Conservation (phyloP, 306 rosid genomes). For the Inga laurina region DNA sequence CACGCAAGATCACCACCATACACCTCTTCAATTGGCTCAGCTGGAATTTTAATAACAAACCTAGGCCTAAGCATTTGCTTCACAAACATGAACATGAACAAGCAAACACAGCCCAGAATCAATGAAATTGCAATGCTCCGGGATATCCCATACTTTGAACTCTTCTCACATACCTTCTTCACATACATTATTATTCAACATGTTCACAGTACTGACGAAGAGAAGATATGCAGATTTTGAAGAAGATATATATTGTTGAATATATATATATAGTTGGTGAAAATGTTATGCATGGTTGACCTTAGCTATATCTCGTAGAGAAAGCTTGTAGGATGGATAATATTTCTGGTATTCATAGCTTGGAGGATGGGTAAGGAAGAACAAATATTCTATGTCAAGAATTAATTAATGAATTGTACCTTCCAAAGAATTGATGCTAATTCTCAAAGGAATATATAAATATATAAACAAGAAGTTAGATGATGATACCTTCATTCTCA, state of each 20-base stretch:
- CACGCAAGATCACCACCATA: slow-evolving; percentile 53
- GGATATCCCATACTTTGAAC: slow-evolving; percentile 21
- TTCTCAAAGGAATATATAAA: background rate
- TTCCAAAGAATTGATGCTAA: background rate
- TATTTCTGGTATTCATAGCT: background rate
- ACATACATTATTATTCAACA: background rate
- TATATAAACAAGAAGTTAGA: background rate
- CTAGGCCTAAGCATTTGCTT: background rate
- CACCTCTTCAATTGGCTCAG: slow-evolving; percentile 37
- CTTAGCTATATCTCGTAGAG: background rate
- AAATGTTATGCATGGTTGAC: background rate
- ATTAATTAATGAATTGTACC: background rate
- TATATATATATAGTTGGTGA: background rate
- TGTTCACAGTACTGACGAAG: background rate
- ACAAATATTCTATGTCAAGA: background rate
- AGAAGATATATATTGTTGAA: background rate
- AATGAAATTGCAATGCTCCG: slow-evolving; percentile 20
- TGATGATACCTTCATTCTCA: background rate
- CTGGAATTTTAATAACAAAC: slow-evolving; percentile 29
- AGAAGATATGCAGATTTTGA: background rate
- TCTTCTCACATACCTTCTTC: background rate
- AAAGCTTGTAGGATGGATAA: background rate
- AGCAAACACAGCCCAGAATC: slow-evolving; percentile 25
- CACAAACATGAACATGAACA: background rate
- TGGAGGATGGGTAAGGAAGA: background rate